Evolutionary conservation across 2,329 filamentous ascomycete species (phyloP), one percentile per base, ranked within the genome.

Genomic region (Curvularia hawaiiensis): DNA sequence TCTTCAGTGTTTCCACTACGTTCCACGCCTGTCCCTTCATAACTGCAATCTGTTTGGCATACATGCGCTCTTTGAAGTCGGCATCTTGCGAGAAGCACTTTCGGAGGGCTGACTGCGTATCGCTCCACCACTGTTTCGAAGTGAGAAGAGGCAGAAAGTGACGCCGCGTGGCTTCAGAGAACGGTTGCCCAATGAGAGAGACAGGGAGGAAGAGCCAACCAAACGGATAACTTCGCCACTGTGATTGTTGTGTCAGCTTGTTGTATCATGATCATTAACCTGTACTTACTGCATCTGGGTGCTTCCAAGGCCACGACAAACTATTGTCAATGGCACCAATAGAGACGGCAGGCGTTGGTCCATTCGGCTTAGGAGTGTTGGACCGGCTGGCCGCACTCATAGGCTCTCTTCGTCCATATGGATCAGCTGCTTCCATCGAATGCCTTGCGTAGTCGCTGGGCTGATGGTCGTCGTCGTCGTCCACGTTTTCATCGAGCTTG

Each of bases 1-100:
- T 90, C 76, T 99, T 99, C 60, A 99, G 83, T 0, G 95, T 97
- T 79, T 99, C 95, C 4, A 99, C 95, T 0, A 99, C 95, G 73
- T 99, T 99, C 92, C 95, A 99, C 0, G 95, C 95, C 74, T 99
- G 95, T 11, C 95, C 95, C 78, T 99, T 99, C 92, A 99, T 97
- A 58, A 99, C 95, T 1, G 95, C 94, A 60, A 99, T 96, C 73
- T 99, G 95, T 65, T 91, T 88, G n/a, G 92, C 92, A 78, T 97
- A 99, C 95, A 99, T 99, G 77, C 91, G 90, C 79, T 99, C 95
- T 75, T 98, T 92, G 77, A 99, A 99, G 77, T 99, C 95, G 2
- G 89, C 88, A 75, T 99, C 95, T 73, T 96, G 87, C 64, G 91
- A 89, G 75, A 99, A 99, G 45, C 97, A 88, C 60, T 87, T 85